These are phyloP conservation scores for Naganishia sp. DNA, from an alignment of 1,284 basidiomycete genomes.

Conservation along the genomic window DNA sequence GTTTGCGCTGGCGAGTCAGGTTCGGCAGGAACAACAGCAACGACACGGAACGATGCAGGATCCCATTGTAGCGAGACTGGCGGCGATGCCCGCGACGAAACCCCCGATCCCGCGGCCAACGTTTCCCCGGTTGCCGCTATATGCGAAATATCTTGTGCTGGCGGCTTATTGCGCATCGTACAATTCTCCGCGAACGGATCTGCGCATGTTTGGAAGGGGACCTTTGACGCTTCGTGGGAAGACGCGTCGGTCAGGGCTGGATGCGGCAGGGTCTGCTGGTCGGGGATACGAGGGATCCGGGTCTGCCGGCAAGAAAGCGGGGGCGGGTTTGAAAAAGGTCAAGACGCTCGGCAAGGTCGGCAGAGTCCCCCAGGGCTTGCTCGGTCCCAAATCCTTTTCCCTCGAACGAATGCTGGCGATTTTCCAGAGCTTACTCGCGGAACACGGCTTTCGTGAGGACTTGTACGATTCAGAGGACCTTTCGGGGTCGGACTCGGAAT, in stretches of 20 bases:
- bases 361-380: slow-evolving; percentile 67
- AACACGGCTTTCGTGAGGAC: slow-evolving; percentile 67
- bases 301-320: slow-evolving; percentile 43
- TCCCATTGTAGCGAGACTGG: slow-evolving; percentile 11
- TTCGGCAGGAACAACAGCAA: slow-evolving; percentile 18
- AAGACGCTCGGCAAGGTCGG: slow-evolving; percentile 28
- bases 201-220: slow-evolving; percentile 72
- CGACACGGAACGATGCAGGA: slow-evolving; percentile 2
- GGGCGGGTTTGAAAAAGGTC: slow-evolving; percentile 29
- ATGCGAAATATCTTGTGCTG: slow-evolving; percentile 74
- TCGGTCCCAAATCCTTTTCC: slow-evolving; percentile 78
- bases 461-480: slow-evolving; percentile 47
- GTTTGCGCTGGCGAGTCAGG: slow-evolving; percentile 25
- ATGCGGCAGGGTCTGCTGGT: slow-evolving; percentile 50
- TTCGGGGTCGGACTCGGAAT: slow-evolving; percentile 23
- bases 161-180: slow-evolving; percentile 82
- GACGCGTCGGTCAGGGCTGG: slow-evolving; percentile 62
- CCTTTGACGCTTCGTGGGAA: slow-evolving; percentile 54
- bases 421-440: slow-evolving; percentile 76
- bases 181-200: slow-evolving; percentile 78
- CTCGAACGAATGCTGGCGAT: slow-evolving; percentile 81
- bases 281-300: slow-evolving; percentile 37
- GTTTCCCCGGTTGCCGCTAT: slow-evolving; percentile 57
- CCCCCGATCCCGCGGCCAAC: slow-evolving; percentile 40
- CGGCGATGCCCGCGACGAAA: slow-evolving; percentile 14